Conservation (phyloP, 495 filamentous ascomycete species). For the Podospora pseudocomata region DNA sequence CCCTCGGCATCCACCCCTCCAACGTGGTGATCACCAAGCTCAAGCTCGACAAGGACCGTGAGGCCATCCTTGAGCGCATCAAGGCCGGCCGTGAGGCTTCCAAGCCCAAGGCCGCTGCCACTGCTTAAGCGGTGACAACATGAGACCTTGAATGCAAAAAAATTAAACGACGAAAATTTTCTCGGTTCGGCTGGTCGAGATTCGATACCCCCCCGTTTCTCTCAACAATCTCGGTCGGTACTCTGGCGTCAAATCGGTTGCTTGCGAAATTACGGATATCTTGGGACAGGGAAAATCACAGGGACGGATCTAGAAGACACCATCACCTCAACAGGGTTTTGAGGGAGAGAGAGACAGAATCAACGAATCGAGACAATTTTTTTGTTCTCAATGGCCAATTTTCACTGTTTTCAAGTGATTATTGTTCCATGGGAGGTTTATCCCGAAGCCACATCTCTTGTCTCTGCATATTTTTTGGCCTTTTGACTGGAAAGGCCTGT, state of each 20-base stretch:
- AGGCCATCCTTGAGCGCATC: slow-evolving; percentile 85
- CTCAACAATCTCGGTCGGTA: neutral
- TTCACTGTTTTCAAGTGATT: slow-evolving; percentile 50
- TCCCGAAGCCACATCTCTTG: slow-evolving; percentile 48
- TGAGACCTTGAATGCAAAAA: slow-evolving; percentile 15
- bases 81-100: slow-evolving; percentile 66
- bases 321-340: neutral
- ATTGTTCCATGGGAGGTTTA: slow-evolving; percentile 61
- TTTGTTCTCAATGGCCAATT: slow-evolving; percentile 59
- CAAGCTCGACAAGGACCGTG: slow-evolving; percentile 97
- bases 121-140: slow-evolving; percentile 20
- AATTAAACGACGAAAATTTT: slow-evolving; percentile 19
- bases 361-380: slow-evolving; percentile 41
- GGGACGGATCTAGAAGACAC: slow-evolving; percentile 15
- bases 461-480: slow-evolving; percentile 13
- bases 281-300: neutral
- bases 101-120: slow-evolving; percentile 49
- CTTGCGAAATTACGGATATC: neutral
- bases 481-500: neutral
- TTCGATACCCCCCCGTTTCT: neutral
- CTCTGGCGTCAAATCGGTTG: neutral
- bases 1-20: slow-evolving; percentile 81
- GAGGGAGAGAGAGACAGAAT: slow-evolving; percentile 24
- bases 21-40: slow-evolving; percentile 97
- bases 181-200: slow-evolving; percentile 2